Evolutionary conservation across 2,329 filamentous ascomycete genomes (phyloP).

Genomic region (Thelonectria rubi): DNA sequence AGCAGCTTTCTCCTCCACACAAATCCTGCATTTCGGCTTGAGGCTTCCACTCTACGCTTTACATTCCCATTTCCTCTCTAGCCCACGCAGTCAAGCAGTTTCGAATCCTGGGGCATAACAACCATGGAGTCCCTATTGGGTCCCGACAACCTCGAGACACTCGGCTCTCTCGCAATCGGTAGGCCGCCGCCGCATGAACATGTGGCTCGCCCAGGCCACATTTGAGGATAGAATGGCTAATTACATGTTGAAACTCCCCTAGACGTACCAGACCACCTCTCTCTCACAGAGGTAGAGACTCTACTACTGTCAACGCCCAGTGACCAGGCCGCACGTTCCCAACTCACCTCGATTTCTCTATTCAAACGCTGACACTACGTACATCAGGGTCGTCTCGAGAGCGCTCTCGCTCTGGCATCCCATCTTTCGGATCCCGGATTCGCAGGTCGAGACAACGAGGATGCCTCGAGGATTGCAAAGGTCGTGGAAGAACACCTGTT

Average conservation of each 20-base stretch:
- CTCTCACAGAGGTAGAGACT: slow-evolving; percentile 7
- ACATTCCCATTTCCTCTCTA: background rate
- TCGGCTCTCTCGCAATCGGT: slow-evolving; percentile 14
- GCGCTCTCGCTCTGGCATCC: slow-evolving; percentile 7
- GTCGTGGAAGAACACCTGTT: slow-evolving; percentile 1
- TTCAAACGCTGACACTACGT: slow-evolving; percentile 14
- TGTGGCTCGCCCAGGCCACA: background rate
- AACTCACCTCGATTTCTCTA: background rate
- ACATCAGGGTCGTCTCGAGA: slow-evolving; percentile 20
- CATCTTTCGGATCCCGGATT: slow-evolving; percentile 5
- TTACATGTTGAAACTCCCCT: background rate
- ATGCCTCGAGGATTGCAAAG: slow-evolving; percentile 1
- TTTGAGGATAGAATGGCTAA: background rate
- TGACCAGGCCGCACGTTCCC: background rate
- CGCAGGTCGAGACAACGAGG: background rate
- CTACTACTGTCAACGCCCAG: background rate
- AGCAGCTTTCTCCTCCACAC: too few relatives aligned
- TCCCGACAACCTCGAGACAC: slow-evolving; percentile 17
- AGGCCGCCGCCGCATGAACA: background rate
- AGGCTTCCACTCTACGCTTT: background rate
- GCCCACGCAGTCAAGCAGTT: background rate
- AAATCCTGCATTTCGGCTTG: too few relatives aligned
- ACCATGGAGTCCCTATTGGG: slow-evolving; percentile 27
- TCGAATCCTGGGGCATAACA: background rate
- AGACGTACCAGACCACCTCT: background rate